Evolutionary conservation across 2,329 filamentous ascomycete genomes (phyloP).

Genomic region (Sarocladiaceae sp.): DNA sequence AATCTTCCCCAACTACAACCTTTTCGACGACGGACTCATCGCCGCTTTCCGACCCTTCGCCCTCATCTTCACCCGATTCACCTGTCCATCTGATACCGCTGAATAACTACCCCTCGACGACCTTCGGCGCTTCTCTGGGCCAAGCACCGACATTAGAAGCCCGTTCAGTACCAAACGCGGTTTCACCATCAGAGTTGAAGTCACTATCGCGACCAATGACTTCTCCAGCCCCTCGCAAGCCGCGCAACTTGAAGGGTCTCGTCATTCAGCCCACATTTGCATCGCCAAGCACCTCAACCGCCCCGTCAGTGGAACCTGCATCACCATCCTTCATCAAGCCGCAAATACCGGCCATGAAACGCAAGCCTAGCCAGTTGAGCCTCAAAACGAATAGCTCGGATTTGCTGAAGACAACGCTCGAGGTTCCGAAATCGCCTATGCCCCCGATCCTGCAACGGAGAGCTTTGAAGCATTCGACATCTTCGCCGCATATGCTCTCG

Average conservation of each 20-base stretch:
- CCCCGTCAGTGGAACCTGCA: slow-evolving; percentile 57
- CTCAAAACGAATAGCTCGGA: slow-evolving; percentile 65
- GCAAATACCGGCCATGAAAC: slow-evolving; percentile 61
- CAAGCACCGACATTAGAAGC: background rate
- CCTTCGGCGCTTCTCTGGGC: slow-evolving; percentile 34
- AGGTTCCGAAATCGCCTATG: slow-evolving; percentile 51
- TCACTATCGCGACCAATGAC: slow-evolving; percentile 49
- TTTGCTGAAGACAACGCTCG: slow-evolving; percentile 40
- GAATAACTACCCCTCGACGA: slow-evolving; percentile 59
- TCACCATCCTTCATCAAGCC: slow-evolving; percentile 79
- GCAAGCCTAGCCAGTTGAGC: slow-evolving; percentile 72
- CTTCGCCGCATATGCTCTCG: slow-evolving; percentile 60
- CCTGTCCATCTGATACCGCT: slow-evolving; percentile 68
- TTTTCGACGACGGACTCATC: slow-evolving; percentile 89
- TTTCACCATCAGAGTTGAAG: no score
- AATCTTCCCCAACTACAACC: slow-evolving; percentile 92
- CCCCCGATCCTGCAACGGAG: slow-evolving; percentile 55
- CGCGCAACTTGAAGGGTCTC: slow-evolving; percentile 78
- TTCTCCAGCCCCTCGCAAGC: slow-evolving; percentile 62
- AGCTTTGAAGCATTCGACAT: slow-evolving; percentile 60
- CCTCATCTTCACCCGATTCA: slow-evolving; percentile 88
- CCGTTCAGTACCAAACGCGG: slow-evolving; percentile 27
- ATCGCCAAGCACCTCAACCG: slow-evolving; percentile 31
- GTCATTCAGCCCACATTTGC: slow-evolving; percentile 63
- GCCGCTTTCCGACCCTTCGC: slow-evolving; percentile 81